Base-by-base conservation (phyloP, 768 basidiomycete species). In the Coprinopsis sp. region DNA sequence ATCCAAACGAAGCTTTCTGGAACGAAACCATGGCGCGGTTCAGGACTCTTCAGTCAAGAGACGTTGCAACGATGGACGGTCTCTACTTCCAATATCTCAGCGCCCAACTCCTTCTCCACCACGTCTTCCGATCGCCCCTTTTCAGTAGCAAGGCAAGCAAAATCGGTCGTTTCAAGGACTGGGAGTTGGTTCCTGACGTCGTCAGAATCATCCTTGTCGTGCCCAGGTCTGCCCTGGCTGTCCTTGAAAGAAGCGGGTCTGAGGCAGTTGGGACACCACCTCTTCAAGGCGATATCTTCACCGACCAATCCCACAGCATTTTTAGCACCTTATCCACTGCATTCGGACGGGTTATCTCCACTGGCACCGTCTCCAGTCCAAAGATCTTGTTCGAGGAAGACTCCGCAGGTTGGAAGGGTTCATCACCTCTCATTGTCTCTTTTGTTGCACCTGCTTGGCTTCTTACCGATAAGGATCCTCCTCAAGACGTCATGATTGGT, bases 51-150 rank as follows among this genome's bases (percentile, higher is more conserved):
- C 51, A 66, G 4, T 23, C 31, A 16, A 33, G 43, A 33, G 22
- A 19, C 8, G 40, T 43, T 8, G n/a, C 33, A 1, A 63, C 62
- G 36, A 52, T 28, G 29, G 55, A 36, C 0, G 51, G 66, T 6
- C 6, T 63, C 1, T 48, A 68, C 47, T 66, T 67, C 47, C 75
- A 79, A 47, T 77, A 81, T 33, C 57, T 81, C 39, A 71, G 64
- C 38, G 55, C 62, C 14, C 67, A 74, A 13, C 57, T 78, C 3
- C 65, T 76, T 48, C 61, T 68, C 14, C 57, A 67, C 19, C 68
- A 64, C 12, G 51, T 78, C 0, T 55, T 65, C 47, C 33, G 19
- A 23, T 18, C 43, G n/a, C 19, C n/a, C 25, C 6, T 22, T 13
- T 44, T 44, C 30, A 23, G 18, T 21, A 12, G 14, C 31, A 24